Percentiles rank a stretch among this genome's conserved stretches.
These are phyloP conservation scores for Naematelia aurantialba DNA, from an alignment of 768 basidiomycete species.

Conservation along the genomic window DNA sequence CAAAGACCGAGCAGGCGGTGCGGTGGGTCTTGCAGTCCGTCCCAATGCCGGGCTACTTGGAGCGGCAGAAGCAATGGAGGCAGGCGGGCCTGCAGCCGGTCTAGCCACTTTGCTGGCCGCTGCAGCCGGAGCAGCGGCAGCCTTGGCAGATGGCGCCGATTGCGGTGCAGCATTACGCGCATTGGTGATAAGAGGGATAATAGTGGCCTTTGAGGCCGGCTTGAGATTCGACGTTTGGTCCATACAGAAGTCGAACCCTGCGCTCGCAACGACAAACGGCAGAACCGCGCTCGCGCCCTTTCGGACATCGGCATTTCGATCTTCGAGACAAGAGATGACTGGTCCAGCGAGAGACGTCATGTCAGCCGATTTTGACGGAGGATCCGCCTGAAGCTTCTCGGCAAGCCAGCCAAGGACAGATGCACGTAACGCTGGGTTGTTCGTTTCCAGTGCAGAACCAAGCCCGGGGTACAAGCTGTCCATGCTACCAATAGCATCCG, in stretches of 20 bases:
- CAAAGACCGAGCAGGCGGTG: slow-evolving; percentile 30
- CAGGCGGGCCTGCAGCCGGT: slow-evolving; percentile 19
- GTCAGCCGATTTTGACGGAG: slow-evolving; percentile 58
- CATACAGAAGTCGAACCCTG: slow-evolving; percentile 80
- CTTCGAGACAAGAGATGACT: slow-evolving; percentile 76
- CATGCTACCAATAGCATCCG: slow-evolving; percentile 74
- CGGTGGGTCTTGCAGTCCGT: slow-evolving; percentile 17
- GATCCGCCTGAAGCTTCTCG: slow-evolving; percentile 51
- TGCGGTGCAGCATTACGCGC: slow-evolving; percentile 55
- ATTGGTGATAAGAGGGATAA: slow-evolving; percentile 81
- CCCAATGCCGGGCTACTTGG: slow-evolving; percentile 15
- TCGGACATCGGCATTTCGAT: slow-evolving; percentile 83
- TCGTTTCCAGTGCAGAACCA: slow-evolving; percentile 71
- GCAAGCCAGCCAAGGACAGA: slow-evolving; percentile 47
- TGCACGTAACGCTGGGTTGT: slow-evolving; percentile 79
- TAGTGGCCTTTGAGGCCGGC: slow-evolving; percentile 79
- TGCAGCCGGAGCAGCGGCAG: slow-evolving; percentile 39
- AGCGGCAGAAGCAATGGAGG: slow-evolving; percentile 39
- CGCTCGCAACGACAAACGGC: slow-evolving; percentile 66
- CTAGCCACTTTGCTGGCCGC: slow-evolving; percentile 19
- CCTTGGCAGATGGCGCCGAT: slow-evolving; percentile 43
- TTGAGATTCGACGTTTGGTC: slow-evolving; percentile 82
- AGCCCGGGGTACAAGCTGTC: slow-evolving; percentile 77
- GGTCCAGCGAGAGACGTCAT: slow-evolving; percentile 64
- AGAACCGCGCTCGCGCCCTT: slow-evolving; percentile 82